A percentile compares a stretch with the other conserved stretches of the same genome.
Evolutionary conservation across 2,329 filamentous ascomycete genomes (phyloP).

Genomic region (Clarireedia homoeocarpa): DNA sequence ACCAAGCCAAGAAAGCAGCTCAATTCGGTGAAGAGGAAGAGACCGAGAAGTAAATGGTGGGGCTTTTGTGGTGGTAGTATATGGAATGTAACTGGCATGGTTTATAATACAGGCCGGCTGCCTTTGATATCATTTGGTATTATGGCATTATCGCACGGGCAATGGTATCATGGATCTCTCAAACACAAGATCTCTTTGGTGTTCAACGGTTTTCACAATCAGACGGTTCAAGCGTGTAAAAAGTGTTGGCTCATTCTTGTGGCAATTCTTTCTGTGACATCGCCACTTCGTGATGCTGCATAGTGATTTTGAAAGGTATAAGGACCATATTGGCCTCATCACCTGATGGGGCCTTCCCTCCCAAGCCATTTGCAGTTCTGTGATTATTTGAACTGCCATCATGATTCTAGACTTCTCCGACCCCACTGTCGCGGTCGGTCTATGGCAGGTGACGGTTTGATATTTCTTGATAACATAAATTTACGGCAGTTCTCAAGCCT

Average conservation of each 20-base stretch:
- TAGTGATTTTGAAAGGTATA: no score
- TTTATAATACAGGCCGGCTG: constrained; percentile 28
- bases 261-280: neutral
- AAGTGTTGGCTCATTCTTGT: neutral
- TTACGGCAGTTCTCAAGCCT: no score
- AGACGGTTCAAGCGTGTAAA: constrained; percentile 9
- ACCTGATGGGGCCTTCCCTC: no score
- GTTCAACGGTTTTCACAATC: constrained; percentile 12
- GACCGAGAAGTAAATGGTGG: constrained; percentile 29
- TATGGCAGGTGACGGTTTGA: no score
- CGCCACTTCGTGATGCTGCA: neutral
- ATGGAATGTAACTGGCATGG: constrained; percentile 29
- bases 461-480: no score
- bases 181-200: constrained; percentile 9
- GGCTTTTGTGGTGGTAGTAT: constrained; percentile 27
- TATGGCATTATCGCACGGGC: constrained; percentile 29
- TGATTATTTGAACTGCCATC: no score
- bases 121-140: constrained; percentile 28
- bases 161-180: constrained; percentile 30
- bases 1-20: constrained; percentile 82
- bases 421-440: no score
- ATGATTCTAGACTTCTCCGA: no score
- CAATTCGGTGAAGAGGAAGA: constrained; percentile 63
- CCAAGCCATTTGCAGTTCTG: no score
- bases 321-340: no score